These are phyloP conservation scores for Trametes cinnabarina DNA, from an alignment of 768 basidiomycete genomes.

Conservation along the genomic window DNA sequence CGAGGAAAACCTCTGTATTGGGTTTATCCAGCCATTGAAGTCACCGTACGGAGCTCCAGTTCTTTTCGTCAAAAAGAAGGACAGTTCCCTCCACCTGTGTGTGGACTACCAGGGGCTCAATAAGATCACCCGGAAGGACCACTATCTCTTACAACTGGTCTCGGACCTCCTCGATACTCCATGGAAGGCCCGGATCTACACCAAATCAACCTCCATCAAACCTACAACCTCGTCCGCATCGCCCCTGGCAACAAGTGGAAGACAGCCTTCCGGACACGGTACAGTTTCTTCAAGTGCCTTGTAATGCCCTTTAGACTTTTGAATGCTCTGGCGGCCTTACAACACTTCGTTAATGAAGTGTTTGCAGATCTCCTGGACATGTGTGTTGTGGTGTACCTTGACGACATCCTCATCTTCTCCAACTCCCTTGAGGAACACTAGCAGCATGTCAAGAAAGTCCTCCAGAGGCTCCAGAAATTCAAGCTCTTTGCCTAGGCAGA, in stretches of 20 bases:
- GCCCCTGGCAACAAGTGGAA: conserved; percentile 32
- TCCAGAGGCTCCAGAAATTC: conserved; percentile 28
- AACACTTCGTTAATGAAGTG: conserved; percentile 15
- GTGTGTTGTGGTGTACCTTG: conserved; percentile 11
- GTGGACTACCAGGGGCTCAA: not conserved
- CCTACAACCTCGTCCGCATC: conserved; percentile 40
- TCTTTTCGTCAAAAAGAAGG: not conserved
- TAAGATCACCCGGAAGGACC: not conserved
- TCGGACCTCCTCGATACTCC: not conserved
- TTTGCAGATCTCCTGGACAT: conserved; percentile 18
- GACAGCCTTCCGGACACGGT: conserved; percentile 34
- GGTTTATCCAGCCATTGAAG: not conserved
- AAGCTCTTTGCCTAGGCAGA: conserved; percentile 29
- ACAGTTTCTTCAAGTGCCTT: conserved; percentile 31
- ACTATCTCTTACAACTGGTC: not conserved
- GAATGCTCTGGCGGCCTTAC: not conserved
- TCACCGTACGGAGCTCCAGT: not conserved
- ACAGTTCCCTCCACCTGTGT: not conserved
- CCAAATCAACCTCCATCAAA: conserved; percentile 38
- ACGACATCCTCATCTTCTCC: conserved; percentile 20
- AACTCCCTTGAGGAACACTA: conserved; percentile 12
- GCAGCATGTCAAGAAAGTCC: conserved; percentile 21
- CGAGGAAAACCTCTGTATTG: not conserved
- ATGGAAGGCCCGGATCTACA: conserved; percentile 25
- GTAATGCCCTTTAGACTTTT: conserved; percentile 29